Evolutionary conservation across 2,329 filamentous ascomycete species (phyloP).

Genomic region (Trichoderma sp.): DNA sequence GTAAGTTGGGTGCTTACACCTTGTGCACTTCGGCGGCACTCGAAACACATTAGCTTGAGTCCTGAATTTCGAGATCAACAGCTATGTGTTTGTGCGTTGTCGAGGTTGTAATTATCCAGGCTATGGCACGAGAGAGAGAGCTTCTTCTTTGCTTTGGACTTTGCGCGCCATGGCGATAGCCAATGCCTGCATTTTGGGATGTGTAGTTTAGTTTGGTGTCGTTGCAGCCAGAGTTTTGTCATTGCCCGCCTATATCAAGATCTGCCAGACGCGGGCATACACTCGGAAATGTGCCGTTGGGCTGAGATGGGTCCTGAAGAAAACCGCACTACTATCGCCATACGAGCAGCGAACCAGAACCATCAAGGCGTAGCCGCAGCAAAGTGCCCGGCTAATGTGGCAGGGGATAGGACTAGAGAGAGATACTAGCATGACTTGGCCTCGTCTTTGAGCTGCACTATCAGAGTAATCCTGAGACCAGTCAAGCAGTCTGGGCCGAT

Average conservation of each 20-base stretch:
- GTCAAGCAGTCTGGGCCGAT: background rate
- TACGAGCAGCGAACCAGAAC: background rate
- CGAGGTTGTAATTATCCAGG: background rate
- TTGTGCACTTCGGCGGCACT: background rate
- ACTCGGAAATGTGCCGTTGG: background rate
- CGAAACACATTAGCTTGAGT: constrained; percentile 10
- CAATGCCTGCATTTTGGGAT: too few species aligned
- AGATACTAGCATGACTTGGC: background rate
- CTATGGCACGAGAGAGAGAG: background rate
- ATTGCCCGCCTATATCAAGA: background rate
- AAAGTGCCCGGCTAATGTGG: background rate
- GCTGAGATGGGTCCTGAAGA: background rate
- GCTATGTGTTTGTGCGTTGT: background rate
- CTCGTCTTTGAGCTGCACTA: background rate
- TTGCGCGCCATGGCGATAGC: too few species aligned
- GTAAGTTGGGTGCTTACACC: constrained; percentile 9
- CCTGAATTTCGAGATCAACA: background rate
- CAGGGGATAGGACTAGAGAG: background rate
- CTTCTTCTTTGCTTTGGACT: background rate
- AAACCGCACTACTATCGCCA: background rate
- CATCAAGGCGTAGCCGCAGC: background rate
- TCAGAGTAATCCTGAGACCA: background rate
- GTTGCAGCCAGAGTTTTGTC: too few species aligned
- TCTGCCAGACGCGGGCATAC: background rate
- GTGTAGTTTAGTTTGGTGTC: too few species aligned